These are phyloP conservation scores for Crithidia acanthocephali DNA, from an alignment of 208 protist genomes.

Conservation along the genomic window DNA sequence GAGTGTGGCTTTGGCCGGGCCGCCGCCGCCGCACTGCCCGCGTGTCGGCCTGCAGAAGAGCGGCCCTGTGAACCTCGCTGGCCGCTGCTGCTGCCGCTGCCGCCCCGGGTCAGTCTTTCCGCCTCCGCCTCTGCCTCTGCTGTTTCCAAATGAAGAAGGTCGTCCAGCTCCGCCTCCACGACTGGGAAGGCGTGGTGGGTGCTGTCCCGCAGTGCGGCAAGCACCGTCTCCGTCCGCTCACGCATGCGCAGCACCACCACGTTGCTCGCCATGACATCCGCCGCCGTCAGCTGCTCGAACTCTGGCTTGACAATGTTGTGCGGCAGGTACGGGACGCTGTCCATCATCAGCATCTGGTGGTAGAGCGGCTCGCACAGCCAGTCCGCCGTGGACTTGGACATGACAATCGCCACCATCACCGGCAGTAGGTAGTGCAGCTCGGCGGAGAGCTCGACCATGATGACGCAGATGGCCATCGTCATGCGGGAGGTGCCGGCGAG, in stretches of 20 bases:
- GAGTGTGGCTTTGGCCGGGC: neutral
- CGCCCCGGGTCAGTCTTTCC: neutral
- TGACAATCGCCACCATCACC: slow-evolving; percentile 94
- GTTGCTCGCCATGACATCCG: slow-evolving; percentile 90
- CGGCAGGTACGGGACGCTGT: slow-evolving; percentile 89
- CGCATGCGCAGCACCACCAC: slow-evolving; percentile 72
- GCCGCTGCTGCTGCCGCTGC: neutral
- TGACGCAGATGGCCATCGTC: slow-evolving; percentile 94
- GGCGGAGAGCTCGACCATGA: slow-evolving; percentile 95
- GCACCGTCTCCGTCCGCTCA: slow-evolving; percentile 77
- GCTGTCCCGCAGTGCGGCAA: slow-evolving; percentile 64
- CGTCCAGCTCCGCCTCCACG: slow-evolving; percentile 38
- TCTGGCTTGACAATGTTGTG: slow-evolving; percentile 60
- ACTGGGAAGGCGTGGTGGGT: slow-evolving; percentile 95
- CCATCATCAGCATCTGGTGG: slow-evolving; percentile 90
- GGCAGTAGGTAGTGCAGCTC: slow-evolving; percentile 94
- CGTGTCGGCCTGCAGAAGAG: neutral
- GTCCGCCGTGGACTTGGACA: slow-evolving; percentile 92
- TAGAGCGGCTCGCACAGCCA: slow-evolving; percentile 90
- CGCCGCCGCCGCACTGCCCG: neutral
- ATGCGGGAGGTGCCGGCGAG: slow-evolving; percentile 92
- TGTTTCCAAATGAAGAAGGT: neutral
- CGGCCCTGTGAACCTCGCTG: neutral
- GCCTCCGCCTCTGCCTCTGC: neutral
- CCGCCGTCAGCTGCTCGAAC: slow-evolving; percentile 89